Base-by-base conservation (phyloP, 2,329 filamentous ascomycete genomes). In the Cladophialophora exuberans region DNA sequence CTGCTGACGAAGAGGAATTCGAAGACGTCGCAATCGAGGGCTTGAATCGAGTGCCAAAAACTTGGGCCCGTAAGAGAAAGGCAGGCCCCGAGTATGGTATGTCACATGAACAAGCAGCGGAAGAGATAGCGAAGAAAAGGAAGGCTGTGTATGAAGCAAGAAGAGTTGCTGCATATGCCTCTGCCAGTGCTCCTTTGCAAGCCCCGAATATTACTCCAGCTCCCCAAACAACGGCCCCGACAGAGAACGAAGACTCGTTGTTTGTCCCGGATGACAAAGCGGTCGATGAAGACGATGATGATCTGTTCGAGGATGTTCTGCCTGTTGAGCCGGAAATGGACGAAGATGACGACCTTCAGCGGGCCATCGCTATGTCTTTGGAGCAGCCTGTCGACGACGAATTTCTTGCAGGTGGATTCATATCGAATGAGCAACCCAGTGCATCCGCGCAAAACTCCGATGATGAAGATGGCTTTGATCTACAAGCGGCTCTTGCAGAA, bases 1-100 rank as follows among this genome's bases (percentile, higher is more conserved):
- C 52, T 6, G n/a, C n/a, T n/a, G 83, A 84, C 46, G 87, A 88
- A 3, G 86, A 89, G 2, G 87, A 87, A 3, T 97, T 97, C 65
- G 92, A 97, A 69, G 92, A 97, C 70, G 87, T 97, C 3, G 91
- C 92, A 0, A 92, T 97, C 43, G 89, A 94, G 69, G 92, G 92
- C 0, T 67, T 97, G 10, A 97, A 97, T 65, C 81, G 91, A 46
- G 73, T 97, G 13, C 90, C 91, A 0, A 93, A 86, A 62, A 67
- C 76, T 28, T 72, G 72, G 44, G 71, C 74, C 26, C 65, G 73
- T 18, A 70, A 69, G 50, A 63, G 70, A 11, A 62, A 59, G 31
- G 67, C 39, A 66, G 46, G 35, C 22, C 70, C 13, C 65, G 71
- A 57, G 43, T 70, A 74, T 58, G 68, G 74, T 52, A 60, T 70